phyloP scores from a whole-genome alignment of 208 protist genomes.

The Leishmania gerbilli region DNA sequence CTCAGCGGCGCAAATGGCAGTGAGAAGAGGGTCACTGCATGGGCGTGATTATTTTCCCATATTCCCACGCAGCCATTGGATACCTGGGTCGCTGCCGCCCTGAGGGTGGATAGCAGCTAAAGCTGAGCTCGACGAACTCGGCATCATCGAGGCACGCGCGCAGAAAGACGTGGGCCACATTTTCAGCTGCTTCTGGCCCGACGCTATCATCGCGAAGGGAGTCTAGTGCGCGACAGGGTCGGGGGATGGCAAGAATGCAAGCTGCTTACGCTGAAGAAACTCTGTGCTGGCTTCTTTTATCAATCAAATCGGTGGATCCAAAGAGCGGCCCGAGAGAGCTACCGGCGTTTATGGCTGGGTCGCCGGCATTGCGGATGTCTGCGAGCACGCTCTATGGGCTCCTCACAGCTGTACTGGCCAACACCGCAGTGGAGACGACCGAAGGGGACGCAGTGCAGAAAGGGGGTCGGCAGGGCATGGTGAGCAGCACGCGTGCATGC shows the following conservation, averaged over 20 bases:
- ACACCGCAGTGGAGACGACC: not conserved
- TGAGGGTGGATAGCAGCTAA: not conserved
- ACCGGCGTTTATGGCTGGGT: not conserved
- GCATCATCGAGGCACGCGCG: no score
- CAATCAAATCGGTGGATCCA: not conserved
- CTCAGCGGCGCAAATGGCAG: not conserved
- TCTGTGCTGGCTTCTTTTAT: not conserved
- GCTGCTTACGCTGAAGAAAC: not conserved
- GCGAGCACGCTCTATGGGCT: not conserved
- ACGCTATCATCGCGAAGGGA: no score
- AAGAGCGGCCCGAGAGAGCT: not conserved
- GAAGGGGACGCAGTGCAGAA: no score
- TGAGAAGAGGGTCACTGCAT: not conserved
- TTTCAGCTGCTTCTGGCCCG: no score
- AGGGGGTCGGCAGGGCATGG: no score
- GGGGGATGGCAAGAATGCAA: not conserved
- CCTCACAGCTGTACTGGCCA: no score
- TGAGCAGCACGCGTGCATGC: not conserved
- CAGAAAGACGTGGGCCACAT: no score
- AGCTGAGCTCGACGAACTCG: no score
- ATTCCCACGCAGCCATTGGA: not conserved
- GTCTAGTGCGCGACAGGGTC: no score
- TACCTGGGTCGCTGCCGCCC: not conserved
- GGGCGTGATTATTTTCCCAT: not conserved
- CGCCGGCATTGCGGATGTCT: not conserved